A percentile compares a stretch with the other conserved stretches of the same genome.
Conservation (phyloP, 768 basidiomycete genomes). For the Termitomyces sp. region DNA sequence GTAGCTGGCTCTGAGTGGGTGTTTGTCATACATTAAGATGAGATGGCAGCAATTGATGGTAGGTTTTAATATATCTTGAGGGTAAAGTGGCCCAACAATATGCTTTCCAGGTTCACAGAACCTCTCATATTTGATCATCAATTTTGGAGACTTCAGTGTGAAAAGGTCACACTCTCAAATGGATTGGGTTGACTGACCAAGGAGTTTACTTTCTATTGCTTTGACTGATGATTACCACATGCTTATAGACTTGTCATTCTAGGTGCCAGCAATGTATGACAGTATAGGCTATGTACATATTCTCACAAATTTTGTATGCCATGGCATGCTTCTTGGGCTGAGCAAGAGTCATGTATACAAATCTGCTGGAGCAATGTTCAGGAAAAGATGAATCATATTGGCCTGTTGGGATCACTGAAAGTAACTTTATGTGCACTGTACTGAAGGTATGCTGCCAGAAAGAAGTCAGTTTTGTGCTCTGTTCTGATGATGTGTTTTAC, state of each 20-base stretch:
- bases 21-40: conserved; percentile 85
- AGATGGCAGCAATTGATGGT: conserved; percentile 94
- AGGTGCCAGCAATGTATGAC: conserved; percentile 59
- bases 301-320: conserved; percentile 87
- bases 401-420: conserved; percentile 83
- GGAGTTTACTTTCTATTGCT: conserved; percentile 52
- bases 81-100: neutral
- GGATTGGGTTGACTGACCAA: conserved; percentile 89
- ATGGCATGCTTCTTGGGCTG: conserved; percentile 82
- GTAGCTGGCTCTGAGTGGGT: conserved; percentile 85
- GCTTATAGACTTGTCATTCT: neutral
- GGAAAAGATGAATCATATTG: conserved; percentile 96
- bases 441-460: no score
- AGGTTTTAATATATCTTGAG: conserved; percentile 18
- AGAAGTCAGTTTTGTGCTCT: no score
- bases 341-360: conserved; percentile 79
- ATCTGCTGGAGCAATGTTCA: conserved; percentile 69
- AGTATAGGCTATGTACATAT: conserved; percentile 79
- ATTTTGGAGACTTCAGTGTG: conserved; percentile 85
- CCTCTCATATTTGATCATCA: conserved; percentile 78
- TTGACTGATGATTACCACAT: neutral
- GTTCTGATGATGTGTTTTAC: neutral
- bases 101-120: conserved; percentile 78
- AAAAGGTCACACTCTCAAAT: conserved; percentile 77
- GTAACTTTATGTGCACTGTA: conserved; percentile 64